Evolutionary conservation across 2,329 filamentous ascomycete genomes (phyloP), one percentile per base, ranked within the genome.

Genomic region (Diaporthe ilicicola): DNA sequence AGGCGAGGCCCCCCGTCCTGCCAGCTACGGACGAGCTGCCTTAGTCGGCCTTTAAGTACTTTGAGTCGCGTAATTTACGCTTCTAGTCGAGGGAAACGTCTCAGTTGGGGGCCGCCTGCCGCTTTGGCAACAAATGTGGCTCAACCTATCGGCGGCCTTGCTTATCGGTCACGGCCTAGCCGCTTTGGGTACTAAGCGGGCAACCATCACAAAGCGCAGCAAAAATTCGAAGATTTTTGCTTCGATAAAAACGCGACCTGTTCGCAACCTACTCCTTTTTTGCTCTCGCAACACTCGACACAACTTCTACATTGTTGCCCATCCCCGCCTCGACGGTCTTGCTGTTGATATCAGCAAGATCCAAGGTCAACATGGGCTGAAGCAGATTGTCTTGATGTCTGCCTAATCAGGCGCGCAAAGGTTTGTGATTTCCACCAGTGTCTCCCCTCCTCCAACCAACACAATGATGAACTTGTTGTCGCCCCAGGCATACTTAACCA

Each of bases 401-500:
- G 19, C 24, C 64, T 22, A 19, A 17, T 42, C 29, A 51, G 24
- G 53, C 22, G 24, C 44, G 22, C 66, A 64, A 70, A 73, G 70
- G 72, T 73, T 70, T 70, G 72, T 69, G 34, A 7, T 69, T 67
- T 44, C 62, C 59, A 29, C 69, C 70, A 64, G 8, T 70, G 53
- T 71, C n/a, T 62, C 42, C 42, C 62, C 50, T 48, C 34, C 53
- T 66, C 66, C 59, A 50, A 75, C 76, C n/a, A n/a, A 44, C 59
- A 24, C 66, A 71, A 85, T 88, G 86, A 89, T 88, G 86, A 88
- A 82, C 79, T 82, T 79, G 86, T 73, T 80, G 87, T 88, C 87
- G 87, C 87, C 87, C 87, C 87, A 87, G 86, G 85, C 87, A 85
- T 86, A 88, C 82, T 72, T 76, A 80, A 78, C 77, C 73, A 83